Base-by-base conservation (phyloP, 257 asterid species). In the Solanum paucissectum region DNA sequence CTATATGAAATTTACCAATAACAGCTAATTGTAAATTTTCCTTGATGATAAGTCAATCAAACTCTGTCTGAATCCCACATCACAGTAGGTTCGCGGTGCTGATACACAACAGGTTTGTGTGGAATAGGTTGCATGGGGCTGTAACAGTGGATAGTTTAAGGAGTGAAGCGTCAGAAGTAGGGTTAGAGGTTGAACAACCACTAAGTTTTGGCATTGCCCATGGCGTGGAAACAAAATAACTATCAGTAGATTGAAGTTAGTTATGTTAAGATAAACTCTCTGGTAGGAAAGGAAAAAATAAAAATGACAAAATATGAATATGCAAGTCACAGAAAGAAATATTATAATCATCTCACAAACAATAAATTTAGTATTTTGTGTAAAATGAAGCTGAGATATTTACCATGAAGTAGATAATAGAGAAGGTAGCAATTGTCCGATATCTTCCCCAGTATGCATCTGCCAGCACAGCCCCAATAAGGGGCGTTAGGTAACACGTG, bases 371-470 rank as follows among this genome's bases (percentile, higher is more conserved):
- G 46, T 75, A 42, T n/a, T 76, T 76, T 40, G 13, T 77, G n/a
- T 77, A 40, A 52, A 77, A 77, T 40, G 62, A 77, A 77, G 18
- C 37, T 77, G 84, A 76, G 55, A 44, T 44, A 44, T 44, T 44
- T 46, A 46, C 99, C 20, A 97, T 92, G 90, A 97, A 94, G 92
- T 97, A 95, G 83, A 94, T 91, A 25, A 94, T 92, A 90, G 99
- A 95, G 90, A 97, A 97, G 90, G 93, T 93, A 90, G 98, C 99
- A 89, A 97, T 95, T 2, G 99, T 97, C 99, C 99, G 94, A 89
- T 97, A 97, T 95, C 94, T 93, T 91, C 99, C 99, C 98, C 96
- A 95, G 90, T 92, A 96, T 38, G 99, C 97, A 92, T 97, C 99
- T 6, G 99, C 99, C 33, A 97, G 83, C 81, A 97, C 93, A 64